These are phyloP conservation scores for Eleusine coracana DNA, from an alignment of 176 grass and related monocot genomes.

Conservation along the genomic window DNA sequence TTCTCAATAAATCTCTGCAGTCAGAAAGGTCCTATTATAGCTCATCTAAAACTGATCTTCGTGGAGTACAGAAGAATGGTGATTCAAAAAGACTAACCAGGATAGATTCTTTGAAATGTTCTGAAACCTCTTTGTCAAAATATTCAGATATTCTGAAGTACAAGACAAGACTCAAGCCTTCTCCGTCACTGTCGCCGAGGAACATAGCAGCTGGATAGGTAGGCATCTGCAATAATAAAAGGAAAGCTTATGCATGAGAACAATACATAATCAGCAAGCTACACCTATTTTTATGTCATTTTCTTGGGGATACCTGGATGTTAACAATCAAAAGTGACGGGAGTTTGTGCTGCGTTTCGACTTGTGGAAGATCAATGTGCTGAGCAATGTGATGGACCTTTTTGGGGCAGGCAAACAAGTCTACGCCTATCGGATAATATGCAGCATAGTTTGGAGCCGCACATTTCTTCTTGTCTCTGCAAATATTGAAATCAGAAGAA, in stretches of 20 bases:
- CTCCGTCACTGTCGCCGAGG: constrained; percentile 82
- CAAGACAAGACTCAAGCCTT: constrained; percentile 87
- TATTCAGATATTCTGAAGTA: constrained; percentile 92
- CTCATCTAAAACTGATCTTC: not conserved
- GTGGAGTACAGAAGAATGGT: constrained; percentile 22
- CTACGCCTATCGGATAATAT: constrained; percentile 91
- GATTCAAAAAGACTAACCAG: constrained; percentile 46
- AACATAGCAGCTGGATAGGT: constrained; percentile 96
- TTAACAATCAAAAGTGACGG: constrained; percentile 87
- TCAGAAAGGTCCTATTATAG: constrained; percentile 24
- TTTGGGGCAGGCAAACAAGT: constrained; percentile 75
- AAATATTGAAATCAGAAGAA: constrained; percentile 30
- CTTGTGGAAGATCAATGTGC: constrained; percentile 81
- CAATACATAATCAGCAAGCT: not conserved
- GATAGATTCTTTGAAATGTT: constrained; percentile 85
- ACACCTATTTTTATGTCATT: constrained; percentile 7
- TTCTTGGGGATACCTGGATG: constrained; percentile 70
- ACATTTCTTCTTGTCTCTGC: constrained; percentile 91
- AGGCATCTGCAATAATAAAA: constrained; percentile 67
- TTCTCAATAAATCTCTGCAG: constrained; percentile 78
- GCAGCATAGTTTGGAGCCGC: constrained; percentile 88
- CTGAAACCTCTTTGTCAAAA: constrained; percentile 93
- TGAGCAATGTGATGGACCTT: constrained; percentile 93
- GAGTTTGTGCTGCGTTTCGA: constrained; percentile 72
- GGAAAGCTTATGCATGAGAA: not conserved